These are phyloP conservation scores for Phlebiopsis gigantea DNA, from an alignment of 768 basidiomycete species.

Conservation along the genomic window DNA sequence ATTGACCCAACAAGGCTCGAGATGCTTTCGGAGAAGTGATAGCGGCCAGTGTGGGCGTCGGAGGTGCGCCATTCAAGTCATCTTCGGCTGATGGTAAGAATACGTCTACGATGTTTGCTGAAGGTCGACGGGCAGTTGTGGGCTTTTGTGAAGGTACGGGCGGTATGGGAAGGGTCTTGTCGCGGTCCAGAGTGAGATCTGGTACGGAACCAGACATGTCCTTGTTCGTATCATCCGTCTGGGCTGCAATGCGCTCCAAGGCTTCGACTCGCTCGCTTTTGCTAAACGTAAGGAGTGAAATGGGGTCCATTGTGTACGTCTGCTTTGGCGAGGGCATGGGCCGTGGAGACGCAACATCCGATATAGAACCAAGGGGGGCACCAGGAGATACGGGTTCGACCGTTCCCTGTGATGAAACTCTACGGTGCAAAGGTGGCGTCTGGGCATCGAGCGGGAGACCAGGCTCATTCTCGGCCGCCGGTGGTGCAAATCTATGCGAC, in stretches of 20 bases:
- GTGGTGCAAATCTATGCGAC: slow-evolving; percentile 43
- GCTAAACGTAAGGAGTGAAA: slow-evolving; percentile 31
- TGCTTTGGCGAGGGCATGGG: slow-evolving; percentile 65
- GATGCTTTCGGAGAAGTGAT: slow-evolving; percentile 25
- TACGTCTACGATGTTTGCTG: neutral
- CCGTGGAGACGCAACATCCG: slow-evolving; percentile 52
- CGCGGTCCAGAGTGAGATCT: slow-evolving; percentile 19
- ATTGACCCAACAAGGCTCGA: slow-evolving; percentile 5
- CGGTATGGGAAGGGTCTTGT: slow-evolving; percentile 60
- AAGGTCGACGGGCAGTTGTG: slow-evolving; percentile 7
- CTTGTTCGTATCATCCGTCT: slow-evolving; percentile 31
- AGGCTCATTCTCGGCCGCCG: neutral
- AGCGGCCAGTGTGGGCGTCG: slow-evolving; percentile 28
- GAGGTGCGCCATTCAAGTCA: slow-evolving; percentile 14
- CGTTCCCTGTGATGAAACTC: neutral
- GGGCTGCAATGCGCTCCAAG: slow-evolving; percentile 70
- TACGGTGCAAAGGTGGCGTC: neutral
- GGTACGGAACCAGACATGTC: slow-evolving; percentile 23
- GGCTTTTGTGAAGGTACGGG: slow-evolving; percentile 44
- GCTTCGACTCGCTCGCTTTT: slow-evolving; percentile 60
- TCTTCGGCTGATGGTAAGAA: neutral
- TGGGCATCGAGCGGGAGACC: neutral
- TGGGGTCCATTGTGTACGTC: slow-evolving; percentile 40
- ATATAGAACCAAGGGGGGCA: slow-evolving; percentile 16
- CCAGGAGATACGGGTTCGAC: neutral